phyloP scores from a whole-genome alignment of 148 eudicot species.

The Fagopyrum tataricum region DNA sequence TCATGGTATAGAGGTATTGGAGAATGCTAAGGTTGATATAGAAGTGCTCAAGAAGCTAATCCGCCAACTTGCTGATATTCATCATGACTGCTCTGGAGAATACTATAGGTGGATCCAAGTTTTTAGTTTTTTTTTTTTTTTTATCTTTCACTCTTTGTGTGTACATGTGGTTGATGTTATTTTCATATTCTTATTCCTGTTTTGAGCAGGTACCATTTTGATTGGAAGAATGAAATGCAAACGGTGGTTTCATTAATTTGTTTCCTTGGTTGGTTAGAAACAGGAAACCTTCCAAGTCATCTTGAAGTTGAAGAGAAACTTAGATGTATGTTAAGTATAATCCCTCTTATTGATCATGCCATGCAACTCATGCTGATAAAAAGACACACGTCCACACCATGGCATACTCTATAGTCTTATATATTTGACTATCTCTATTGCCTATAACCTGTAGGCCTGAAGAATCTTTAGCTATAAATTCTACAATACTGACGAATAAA shows the following conservation, averaged over 20 bases:
- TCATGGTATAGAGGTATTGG: constrained; percentile 14
- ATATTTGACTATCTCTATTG: neutral
- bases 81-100: constrained; percentile 16
- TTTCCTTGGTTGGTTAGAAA: constrained; percentile 17
- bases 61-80: constrained; percentile 16
- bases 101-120: constrained; percentile 17
- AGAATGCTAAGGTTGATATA: constrained; percentile 10
- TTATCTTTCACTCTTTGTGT: neutral
- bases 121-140: neutral
- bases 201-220: constrained; percentile 13
- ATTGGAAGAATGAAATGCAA: constrained; percentile 20
- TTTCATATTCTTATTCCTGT: neutral
- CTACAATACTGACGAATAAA: neutral
- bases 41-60: constrained; percentile 15
- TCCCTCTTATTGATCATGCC: neutral
- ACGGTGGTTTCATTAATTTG: constrained; percentile 13
- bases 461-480: neutral
- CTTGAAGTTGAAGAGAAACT: constrained; percentile 15
- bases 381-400: neutral
- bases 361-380: neutral
- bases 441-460: neutral
- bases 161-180: neutral
- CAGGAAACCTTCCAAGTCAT: constrained; percentile 13
- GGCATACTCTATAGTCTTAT: neutral
- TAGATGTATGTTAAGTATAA: constrained; percentile 13